Base-by-base conservation (phyloP, 2,329 filamentous ascomycete species). In the Corynespora cassiicola region DNA sequence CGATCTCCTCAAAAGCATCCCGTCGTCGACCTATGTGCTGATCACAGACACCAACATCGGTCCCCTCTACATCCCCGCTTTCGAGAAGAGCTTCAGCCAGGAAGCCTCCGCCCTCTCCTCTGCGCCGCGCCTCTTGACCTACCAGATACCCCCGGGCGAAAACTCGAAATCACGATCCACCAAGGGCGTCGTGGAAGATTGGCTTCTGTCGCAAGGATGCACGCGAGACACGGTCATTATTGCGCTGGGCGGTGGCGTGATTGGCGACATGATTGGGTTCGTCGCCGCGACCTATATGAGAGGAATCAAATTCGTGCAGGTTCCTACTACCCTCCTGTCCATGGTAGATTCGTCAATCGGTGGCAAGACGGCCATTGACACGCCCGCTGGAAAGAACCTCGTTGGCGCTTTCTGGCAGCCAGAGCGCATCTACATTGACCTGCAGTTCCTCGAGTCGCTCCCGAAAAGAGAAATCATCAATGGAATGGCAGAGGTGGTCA, bases 261-360 rank as follows among this genome's bases (percentile, higher is more conserved):
- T 99, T 70, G 94, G 94, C 20, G 94, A 99, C 70, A 87, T 99
- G 87, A 91, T 96, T 49, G 94, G 94, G 35, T 99, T 95, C 66
- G 90, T 97, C 34, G 94, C 94, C 15, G 90, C 94, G 24, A 99
- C 94, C 23, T 99, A 97, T 73, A 99, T 99, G 94, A 86, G 94
- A 54, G 94, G 94, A 39, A 86, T 99, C 47, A 88, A 88, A 54
- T 96, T 96, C 66, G 90, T 96, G 26, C 94, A 99, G 71, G 91
- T 99, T 30, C 94, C 94, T 1, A 99, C 94, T 7, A 96, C 91
- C 0, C 77, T 99, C 40, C 78, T 99, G 36, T 84, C 94, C 50
- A 99, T 99, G 94, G 94, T 99, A 26, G 94, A 99, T 71, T 97
- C 92, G 29, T 96, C 90, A 23, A 97, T 99, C 63, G 94, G 94